Evolutionary conservation across 2,329 filamentous ascomycete species (phyloP), one percentile per base, ranked within the genome.

Genomic region (Chaetomium sp.): DNA sequence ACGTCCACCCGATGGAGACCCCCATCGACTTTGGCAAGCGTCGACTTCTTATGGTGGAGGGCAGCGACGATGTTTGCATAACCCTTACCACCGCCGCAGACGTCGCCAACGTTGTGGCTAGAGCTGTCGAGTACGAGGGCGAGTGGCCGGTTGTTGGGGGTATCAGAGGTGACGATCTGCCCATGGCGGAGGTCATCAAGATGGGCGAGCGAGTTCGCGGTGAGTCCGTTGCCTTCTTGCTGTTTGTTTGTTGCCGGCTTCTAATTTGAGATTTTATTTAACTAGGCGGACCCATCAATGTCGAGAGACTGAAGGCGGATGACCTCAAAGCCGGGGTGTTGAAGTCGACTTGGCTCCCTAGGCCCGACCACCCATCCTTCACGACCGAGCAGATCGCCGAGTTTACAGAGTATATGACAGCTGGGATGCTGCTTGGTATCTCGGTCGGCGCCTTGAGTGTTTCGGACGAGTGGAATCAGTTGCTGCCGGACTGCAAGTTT

Each of bases 81-180:
- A 76, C 72, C 1, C 61, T 76, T 19, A 79, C 75, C 6, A 74
- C 75, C 0, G 71, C 76, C 5, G 61, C 72, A 25, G 78, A 81
- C 60, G 64, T 80, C 3, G 75, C 72, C 29, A 70, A 70, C 19
- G 72, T 79, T 3, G 76, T 80, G 21, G 73, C 70, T 19, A 62
- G 63, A 33, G 78, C 78, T 0, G 67, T 81, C 23, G 78, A 79
- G 13, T 79, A 73, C 56, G 69, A 76, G 27, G 77, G 75, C 33
- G 73, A 77, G 62, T 81, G 79, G 78, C 79, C 79, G 1, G 67
- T 72, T 10, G 60, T 75, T 25, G 78, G 78, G 2, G 78, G 79
- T 4, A 75, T 81, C 51, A 65, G 57, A 21, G 78, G 78, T 21
- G 74, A 70, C n/a, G 68, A 66, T 9, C 53, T 76, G 19, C 73